Evolutionary conservation across 2,329 filamentous ascomycete species (phyloP).

Genomic region (Colletotrichum shisoi): DNA sequence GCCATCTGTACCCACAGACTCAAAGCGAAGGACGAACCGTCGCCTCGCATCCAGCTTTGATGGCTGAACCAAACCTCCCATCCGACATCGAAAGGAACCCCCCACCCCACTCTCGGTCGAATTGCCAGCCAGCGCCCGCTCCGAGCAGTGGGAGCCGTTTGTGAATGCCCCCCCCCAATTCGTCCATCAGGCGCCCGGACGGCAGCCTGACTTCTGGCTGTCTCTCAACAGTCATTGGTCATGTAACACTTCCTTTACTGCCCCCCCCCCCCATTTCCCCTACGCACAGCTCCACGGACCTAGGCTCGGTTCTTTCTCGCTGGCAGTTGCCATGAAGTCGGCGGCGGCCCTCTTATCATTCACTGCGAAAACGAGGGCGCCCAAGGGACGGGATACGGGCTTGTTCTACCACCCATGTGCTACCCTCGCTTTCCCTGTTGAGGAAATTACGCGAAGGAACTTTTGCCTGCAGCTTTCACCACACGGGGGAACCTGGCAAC

Average conservation of each 20-base stretch:
- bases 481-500: conserved; percentile 48
- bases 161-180: conserved; percentile 34
- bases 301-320: conserved; percentile 19
- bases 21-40: conserved; percentile 27
- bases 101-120: conserved; percentile 29
- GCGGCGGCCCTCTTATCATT: conserved; percentile 33
- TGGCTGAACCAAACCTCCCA: conserved; percentile 13
- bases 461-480: conserved; percentile 51
- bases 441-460: conserved; percentile 52
- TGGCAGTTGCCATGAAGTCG: conserved; percentile 6
- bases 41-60: conserved; percentile 25
- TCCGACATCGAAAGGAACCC: conserved; percentile 16
- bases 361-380: conserved; percentile 27
- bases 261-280: conserved; percentile 11
- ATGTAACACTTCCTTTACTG: conserved; percentile 30
- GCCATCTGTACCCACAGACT: conserved; percentile 25
- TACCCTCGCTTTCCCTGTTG: conserved; percentile 49
- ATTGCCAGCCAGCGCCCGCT: conserved; percentile 36
- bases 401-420: conserved; percentile 39
- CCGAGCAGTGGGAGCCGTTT: conserved; percentile 21
- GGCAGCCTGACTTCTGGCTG: background rate
- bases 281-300: conserved; percentile 36
- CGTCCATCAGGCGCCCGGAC: conserved; percentile 38
- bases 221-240: conserved; percentile 33
- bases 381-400: conserved; percentile 36